phyloP scores from a whole-genome alignment of 202 grass and related monocot genomes.

The Dendrocalamus latiflorus region DNA sequence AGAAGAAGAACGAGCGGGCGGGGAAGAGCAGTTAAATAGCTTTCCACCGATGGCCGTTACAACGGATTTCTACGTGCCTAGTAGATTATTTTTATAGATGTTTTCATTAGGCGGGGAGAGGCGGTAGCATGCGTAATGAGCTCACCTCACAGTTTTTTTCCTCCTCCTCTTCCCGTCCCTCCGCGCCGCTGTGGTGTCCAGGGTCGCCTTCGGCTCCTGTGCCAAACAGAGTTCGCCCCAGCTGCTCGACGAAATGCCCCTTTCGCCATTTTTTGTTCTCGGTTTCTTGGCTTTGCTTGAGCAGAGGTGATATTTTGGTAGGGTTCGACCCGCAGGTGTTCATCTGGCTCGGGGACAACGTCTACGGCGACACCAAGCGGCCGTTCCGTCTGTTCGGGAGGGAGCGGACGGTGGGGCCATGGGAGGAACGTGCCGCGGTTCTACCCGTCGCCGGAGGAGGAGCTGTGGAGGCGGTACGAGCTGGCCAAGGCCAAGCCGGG shows the following conservation, averaged over 20 bases:
- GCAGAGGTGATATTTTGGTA: background rate
- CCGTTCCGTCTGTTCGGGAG: constrained; percentile 50
- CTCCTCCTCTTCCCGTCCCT: no score
- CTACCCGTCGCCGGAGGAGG: constrained; percentile 67
- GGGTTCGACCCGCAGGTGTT: constrained; percentile 77
- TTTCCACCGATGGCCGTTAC: no score
- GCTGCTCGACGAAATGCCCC: constrained; percentile 19
- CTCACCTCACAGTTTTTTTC: no score
- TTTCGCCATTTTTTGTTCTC: background rate
- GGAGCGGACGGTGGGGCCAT: constrained; percentile 76
- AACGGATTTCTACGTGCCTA: no score
- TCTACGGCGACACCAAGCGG: constrained; percentile 86
- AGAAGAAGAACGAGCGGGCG: no score
- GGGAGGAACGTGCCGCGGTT: constrained; percentile 78
- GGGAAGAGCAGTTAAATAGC: no score
- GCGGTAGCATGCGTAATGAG: no score
- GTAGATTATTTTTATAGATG: no score
- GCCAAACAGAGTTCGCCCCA: constrained; percentile 61
- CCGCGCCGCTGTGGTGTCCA: constrained; percentile 29
- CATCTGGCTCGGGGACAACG: constrained; percentile 92
- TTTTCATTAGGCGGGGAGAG: no score
- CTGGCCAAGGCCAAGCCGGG: constrained; percentile 63
- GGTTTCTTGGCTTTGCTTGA: background rate
- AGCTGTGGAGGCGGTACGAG: constrained; percentile 62
- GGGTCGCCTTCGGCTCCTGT: constrained; percentile 73